Conservation (phyloP, 176 grass and related monocot species). For the Aegilops tauschii region DNA sequence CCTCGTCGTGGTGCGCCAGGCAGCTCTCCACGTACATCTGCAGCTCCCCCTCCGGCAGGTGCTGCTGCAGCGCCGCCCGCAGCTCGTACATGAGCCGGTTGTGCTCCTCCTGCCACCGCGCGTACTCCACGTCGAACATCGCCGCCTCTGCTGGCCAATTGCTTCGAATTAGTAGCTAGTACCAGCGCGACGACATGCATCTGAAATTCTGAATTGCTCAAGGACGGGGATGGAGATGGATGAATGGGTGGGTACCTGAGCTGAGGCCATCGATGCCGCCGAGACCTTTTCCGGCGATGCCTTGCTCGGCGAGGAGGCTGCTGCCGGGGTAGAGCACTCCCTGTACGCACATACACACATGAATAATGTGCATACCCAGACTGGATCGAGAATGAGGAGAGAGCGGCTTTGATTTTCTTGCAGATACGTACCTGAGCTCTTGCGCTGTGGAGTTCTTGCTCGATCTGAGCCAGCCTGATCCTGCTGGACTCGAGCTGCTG, state of each 20-base stretch:
- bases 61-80: constrained; percentile 75
- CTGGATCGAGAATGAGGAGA: not conserved
- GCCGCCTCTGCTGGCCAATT: constrained; percentile 46
- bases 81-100: constrained; percentile 80
- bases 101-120: constrained; percentile 88
- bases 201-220: not conserved
- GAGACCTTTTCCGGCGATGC: constrained; percentile 50
- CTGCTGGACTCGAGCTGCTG: constrained; percentile 92
- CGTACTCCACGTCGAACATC: constrained; percentile 87
- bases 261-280: constrained; percentile 58
- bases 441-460: constrained; percentile 80
- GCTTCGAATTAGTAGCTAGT: too few relatives aligned
- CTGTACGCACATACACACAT: not conserved
- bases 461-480: constrained; percentile 83
- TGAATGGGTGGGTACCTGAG: constrained; percentile 32
- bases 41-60: constrained; percentile 74
- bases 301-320: constrained; percentile 50
- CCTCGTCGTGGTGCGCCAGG: constrained; percentile 83
- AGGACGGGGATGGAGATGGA: not conserved
- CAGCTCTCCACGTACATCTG: constrained; percentile 86
- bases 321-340: constrained; percentile 51
- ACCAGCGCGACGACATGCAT: not conserved
- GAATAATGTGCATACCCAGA: not conserved
- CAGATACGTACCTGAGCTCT: constrained; percentile 60
- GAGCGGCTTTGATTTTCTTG: not conserved